A percentile compares a stretch with the other conserved stretches of the same genome.
Evolutionary conservation across 257 asterid genomes (phyloP).

Genomic region (Knoxia roxburghii): DNA sequence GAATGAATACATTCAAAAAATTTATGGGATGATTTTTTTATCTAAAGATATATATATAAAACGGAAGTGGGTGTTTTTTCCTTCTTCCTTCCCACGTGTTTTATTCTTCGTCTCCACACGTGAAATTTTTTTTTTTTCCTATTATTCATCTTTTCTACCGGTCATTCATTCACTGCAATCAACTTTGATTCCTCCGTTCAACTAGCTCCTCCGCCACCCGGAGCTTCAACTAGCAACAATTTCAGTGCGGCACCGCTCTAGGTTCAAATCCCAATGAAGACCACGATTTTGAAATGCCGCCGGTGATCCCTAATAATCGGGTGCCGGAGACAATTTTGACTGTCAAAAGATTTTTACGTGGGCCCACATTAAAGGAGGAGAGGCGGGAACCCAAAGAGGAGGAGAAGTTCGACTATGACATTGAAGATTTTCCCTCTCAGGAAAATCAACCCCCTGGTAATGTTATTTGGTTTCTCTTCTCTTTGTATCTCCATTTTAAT

Average conservation of each 20-base stretch:
- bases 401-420: slow-evolving; percentile 54
- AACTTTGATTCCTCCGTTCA: too few relatives aligned
- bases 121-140: too few relatives aligned
- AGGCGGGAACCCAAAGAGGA: slow-evolving; percentile 17
- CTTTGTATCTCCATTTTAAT: background rate
- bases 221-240: slow-evolving; percentile 12
- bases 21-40: too few relatives aligned
- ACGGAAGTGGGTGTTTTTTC: too few relatives aligned
- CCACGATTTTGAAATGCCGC: slow-evolving; percentile 43
- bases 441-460: slow-evolving; percentile 55
- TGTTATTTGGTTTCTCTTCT: slow-evolving; percentile 3
- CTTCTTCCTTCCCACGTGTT: too few relatives aligned
- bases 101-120: too few relatives aligned
- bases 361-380: slow-evolving; percentile 24
- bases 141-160: too few relatives aligned
- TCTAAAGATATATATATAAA: too few relatives aligned
- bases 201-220: slow-evolving; percentile 13
- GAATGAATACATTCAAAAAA: too few relatives aligned
- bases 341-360: slow-evolving; percentile 66
- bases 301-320: slow-evolving; percentile 22
- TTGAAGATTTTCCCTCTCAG: slow-evolving; percentile 77
- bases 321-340: slow-evolving; percentile 32
- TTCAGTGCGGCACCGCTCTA: slow-evolving; percentile 14
- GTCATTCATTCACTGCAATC: too few relatives aligned
- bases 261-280: slow-evolving; percentile 25